These are phyloP conservation scores for Dissoconium aciculare DNA, from an alignment of 2,329 filamentous ascomycete species.

Conservation along the genomic window DNA sequence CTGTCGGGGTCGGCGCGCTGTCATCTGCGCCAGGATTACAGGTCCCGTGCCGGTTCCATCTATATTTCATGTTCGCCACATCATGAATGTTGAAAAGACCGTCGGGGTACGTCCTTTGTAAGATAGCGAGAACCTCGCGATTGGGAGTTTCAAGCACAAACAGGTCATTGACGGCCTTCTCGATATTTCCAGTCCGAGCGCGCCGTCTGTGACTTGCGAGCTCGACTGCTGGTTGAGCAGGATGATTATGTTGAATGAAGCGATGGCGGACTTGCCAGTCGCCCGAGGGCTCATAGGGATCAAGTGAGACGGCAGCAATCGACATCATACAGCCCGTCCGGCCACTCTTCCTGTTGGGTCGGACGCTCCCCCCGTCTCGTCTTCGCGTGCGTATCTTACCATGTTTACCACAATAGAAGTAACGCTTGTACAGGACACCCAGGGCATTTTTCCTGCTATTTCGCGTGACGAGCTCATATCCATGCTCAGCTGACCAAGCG, in stretches of 20 bases:
- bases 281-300: constrained; percentile 18
- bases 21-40: constrained; percentile 13
- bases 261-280: constrained; percentile 22
- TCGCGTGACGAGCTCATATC: constrained; percentile 22
- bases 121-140: constrained; percentile 19
- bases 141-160: constrained; percentile 21
- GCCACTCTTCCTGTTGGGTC: constrained; percentile 18
- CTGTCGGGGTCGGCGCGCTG: constrained; percentile 2
- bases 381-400: constrained; percentile 16
- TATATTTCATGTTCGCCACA: constrained; percentile 24
- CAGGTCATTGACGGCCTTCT: constrained; percentile 21
- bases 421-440: constrained; percentile 23
- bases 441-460: constrained; percentile 22
- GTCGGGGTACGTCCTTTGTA: constrained; percentile 20
- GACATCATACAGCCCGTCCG: constrained; percentile 22
- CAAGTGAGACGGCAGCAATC: constrained; percentile 19
- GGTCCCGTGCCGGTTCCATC: constrained; percentile 21
- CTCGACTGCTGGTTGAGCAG: constrained; percentile 16
- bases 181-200: constrained; percentile 18
- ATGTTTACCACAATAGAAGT: constrained; percentile 23
- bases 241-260: constrained; percentile 23
- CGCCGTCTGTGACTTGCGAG: constrained; percentile 20
- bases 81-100: constrained; percentile 23
- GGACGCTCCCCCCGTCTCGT: constrained; percentile 14
- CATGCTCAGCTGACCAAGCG: constrained; percentile 21